Evolutionary conservation across 148 eudicot genomes (phyloP).

Genomic region (Fagopyrum esculentum): DNA sequence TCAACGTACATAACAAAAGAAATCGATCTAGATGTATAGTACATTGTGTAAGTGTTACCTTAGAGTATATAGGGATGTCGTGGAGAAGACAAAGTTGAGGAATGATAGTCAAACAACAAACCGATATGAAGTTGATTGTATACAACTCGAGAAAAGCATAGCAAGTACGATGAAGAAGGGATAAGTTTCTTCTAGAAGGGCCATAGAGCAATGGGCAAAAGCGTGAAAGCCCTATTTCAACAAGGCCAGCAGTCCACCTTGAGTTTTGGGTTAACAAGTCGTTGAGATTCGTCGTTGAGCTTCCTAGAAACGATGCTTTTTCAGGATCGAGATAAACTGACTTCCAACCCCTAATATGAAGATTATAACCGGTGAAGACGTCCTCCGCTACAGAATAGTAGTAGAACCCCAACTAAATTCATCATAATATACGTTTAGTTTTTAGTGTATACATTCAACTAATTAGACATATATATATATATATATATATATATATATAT

Average conservation of each 20-base stretch:
- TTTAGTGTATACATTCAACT: too few relatives aligned
- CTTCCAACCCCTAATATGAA: slow-evolving; percentile 50
- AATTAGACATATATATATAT: too few relatives aligned
- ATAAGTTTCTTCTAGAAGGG: slow-evolving; percentile 21
- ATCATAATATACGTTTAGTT: too few relatives aligned
- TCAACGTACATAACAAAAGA: too few relatives aligned
- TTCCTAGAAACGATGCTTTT: slow-evolving; percentile 52
- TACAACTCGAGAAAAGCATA: slow-evolving; percentile 18
- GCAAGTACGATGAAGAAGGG: slow-evolving; percentile 31
- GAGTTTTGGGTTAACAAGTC: slow-evolving; percentile 38
- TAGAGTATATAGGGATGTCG: slow-evolving; percentile 48
- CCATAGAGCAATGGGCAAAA: slow-evolving; percentile 38
- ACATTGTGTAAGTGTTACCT: slow-evolving; percentile 20
- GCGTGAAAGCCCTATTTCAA: slow-evolving; percentile 38
- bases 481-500: too few relatives aligned
- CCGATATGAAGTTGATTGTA: slow-evolving; percentile 24
- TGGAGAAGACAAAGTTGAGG: slow-evolving; percentile 56
- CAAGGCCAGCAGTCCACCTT: slow-evolving; percentile 50
- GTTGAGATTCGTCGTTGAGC: slow-evolving; percentile 39
- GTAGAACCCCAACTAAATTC: slow-evolving; percentile 44
- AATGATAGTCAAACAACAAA: slow-evolving; percentile 29
- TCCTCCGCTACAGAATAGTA: slow-evolving; percentile 49
- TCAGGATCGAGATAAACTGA: slow-evolving; percentile 47
- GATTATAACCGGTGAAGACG: slow-evolving; percentile 34
- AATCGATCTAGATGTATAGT: too few relatives aligned